Evolutionary conservation across 371 early-diverging fungal genomes (phyloP).

Genomic region (Mortierella sp.): DNA sequence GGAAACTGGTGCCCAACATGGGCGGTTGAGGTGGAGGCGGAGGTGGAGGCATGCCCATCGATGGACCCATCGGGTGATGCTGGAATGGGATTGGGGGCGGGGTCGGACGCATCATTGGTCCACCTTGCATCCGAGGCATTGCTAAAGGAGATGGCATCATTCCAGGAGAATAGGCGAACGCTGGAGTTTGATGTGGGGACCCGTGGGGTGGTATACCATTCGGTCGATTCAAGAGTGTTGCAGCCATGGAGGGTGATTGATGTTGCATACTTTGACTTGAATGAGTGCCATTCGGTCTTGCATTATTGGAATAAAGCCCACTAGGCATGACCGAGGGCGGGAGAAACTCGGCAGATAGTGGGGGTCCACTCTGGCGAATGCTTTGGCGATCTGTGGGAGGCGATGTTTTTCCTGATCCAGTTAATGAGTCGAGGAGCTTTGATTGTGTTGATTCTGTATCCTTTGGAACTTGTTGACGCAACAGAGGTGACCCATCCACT

Average conservation of each 20-base stretch:
- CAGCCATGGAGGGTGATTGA: slow-evolving; percentile 19
- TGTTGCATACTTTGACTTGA: slow-evolving; percentile 20
- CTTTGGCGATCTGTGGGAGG: slow-evolving; percentile 6
- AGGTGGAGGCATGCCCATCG: slow-evolving; percentile 42
- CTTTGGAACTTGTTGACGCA: slow-evolving; percentile 25
- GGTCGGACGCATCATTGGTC: slow-evolving; percentile 41
- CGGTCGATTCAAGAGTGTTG: slow-evolving; percentile 34
- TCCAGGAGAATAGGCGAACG: slow-evolving; percentile 61
- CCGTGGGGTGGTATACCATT: slow-evolving; percentile 54
- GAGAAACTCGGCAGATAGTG: slow-evolving; percentile 49
- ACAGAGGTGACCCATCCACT: slow-evolving; percentile 20
- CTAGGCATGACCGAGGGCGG: slow-evolving; percentile 52
- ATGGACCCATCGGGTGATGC: slow-evolving; percentile 23
- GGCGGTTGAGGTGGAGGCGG: slow-evolving; percentile 28
- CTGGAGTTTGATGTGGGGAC: slow-evolving; percentile 50
- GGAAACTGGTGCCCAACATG: slow-evolving; percentile 23
- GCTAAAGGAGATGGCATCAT: slow-evolving; percentile 61
- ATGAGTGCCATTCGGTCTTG: slow-evolving; percentile 6
- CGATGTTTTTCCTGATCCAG: slow-evolving; percentile 16
- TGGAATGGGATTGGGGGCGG: slow-evolving; percentile 43
- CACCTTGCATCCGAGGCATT: slow-evolving; percentile 30
- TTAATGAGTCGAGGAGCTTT: slow-evolving; percentile 26
- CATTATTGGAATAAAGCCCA: slow-evolving; percentile 36
- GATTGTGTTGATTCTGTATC: slow-evolving; percentile 20
- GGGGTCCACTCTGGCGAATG: slow-evolving; percentile 27